phyloP scores from a whole-genome alignment of 2,329 filamentous ascomycete genomes.

The Trichoderma harzianum region DNA sequence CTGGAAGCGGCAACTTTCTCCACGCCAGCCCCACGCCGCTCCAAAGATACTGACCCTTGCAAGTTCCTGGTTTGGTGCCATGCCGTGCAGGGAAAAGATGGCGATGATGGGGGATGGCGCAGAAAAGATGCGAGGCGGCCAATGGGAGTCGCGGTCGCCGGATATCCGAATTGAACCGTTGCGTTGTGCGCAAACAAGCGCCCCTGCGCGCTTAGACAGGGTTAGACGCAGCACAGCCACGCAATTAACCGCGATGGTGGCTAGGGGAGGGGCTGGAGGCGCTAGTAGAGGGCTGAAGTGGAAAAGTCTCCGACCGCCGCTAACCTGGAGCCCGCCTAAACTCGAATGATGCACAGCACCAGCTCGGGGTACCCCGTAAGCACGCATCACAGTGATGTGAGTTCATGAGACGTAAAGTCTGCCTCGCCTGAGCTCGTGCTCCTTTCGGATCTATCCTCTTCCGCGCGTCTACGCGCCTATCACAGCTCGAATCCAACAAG shows the following conservation, averaged over 20 bases:
- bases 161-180: background rate
- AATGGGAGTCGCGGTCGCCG: background rate
- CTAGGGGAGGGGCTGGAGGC: background rate
- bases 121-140: background rate
- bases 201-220: background rate
- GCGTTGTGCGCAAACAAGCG: background rate
- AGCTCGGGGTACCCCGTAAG: background rate
- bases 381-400: background rate
- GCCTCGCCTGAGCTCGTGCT: background rate
- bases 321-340: background rate
- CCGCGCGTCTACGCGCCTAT: slow-evolving; percentile 2
- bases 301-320: background rate
- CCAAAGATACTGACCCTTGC: background rate
- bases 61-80: background rate
- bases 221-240: slow-evolving; percentile 5
- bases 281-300: background rate
- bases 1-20: background rate
- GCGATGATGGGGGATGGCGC: background rate
- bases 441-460: slow-evolving; percentile 6
- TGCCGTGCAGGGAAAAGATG: background rate
- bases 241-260: background rate
- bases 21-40: background rate
- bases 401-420: background rate
- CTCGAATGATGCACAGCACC: background rate
- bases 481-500: background rate